Percentiles rank a stretch among this genome's conserved stretches.
Evolutionary conservation across 306 rosid species (phyloP).

Genomic region (Alnus glutinosa): DNA sequence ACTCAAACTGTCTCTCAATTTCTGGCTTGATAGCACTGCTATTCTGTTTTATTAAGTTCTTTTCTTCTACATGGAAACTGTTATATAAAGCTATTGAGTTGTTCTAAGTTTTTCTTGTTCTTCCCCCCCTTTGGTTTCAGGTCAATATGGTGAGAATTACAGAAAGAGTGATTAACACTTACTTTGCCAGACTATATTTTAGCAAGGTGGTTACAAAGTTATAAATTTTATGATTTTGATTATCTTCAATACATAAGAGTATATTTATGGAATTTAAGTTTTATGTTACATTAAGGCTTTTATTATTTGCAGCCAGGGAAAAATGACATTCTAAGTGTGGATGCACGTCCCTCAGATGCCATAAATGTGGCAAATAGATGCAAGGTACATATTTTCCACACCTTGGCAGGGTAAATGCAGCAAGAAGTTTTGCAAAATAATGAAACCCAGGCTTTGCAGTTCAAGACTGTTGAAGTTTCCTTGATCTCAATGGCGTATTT

Average conservation of each 20-base stretch:
- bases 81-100: conserved; percentile 16
- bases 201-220: conserved; percentile 61
- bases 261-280: conserved; percentile 13
- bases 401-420: conserved; percentile 10
- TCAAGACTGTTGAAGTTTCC: neutral
- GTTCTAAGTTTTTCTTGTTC: conserved; percentile 21
- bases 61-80: conserved; percentile 10
- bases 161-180: conserved; percentile 77
- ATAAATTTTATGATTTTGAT: conserved; percentile 4
- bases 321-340: conserved; percentile 65
- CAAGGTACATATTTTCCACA: conserved; percentile 54
- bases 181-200: conserved; percentile 79
- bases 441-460: conserved; percentile 15
- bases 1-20: neutral
- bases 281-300: conserved; percentile 24
- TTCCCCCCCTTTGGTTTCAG: conserved; percentile 39
- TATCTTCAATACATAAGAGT: conserved; percentile 7
- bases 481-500: neutral
- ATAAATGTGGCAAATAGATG: conserved; percentile 84
- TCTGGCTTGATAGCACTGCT: neutral
- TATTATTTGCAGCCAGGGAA: conserved; percentile 76
- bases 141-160: conserved; percentile 84
- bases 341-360: conserved; percentile 96
- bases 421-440: conserved; percentile 10
- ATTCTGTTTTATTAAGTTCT: conserved; percentile 19